These are phyloP conservation scores for Mycosphaerelloides madeirae DNA, from an alignment of 2,329 filamentous ascomycete species.

Conservation along the genomic window DNA sequence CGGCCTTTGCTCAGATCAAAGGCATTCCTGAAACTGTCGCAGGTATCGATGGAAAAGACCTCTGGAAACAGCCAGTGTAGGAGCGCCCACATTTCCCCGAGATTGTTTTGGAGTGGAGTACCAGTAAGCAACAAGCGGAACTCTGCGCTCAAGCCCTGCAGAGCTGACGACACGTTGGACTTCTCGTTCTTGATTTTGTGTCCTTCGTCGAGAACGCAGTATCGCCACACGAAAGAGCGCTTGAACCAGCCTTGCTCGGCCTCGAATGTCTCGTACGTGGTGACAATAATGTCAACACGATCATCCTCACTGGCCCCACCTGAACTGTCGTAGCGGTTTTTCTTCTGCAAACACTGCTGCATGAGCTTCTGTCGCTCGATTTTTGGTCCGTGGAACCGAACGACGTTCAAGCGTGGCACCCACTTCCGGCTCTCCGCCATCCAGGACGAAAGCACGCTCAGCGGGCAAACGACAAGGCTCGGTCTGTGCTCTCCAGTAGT, in stretches of 20 bases:
- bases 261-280: slow-evolving; percentile 48
- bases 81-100: slow-evolving; percentile 55
- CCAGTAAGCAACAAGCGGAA: slow-evolving; percentile 50
- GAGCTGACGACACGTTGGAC: slow-evolving; percentile 39
- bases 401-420: slow-evolving; percentile 44
- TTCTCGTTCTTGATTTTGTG: slow-evolving; percentile 50
- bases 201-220: slow-evolving; percentile 51
- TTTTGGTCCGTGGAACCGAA: slow-evolving; percentile 46
- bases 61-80: slow-evolving; percentile 56
- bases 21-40: slow-evolving; percentile 49
- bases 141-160: slow-evolving; percentile 44
- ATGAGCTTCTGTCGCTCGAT: slow-evolving; percentile 45
- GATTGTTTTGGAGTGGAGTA: slow-evolving; percentile 57
- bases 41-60: slow-evolving; percentile 51
- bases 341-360: slow-evolving; percentile 18
- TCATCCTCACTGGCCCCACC: slow-evolving; percentile 25
- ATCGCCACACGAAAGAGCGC: slow-evolving; percentile 49
- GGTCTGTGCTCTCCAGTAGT: slow-evolving; percentile 38
- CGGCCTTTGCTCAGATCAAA: slow-evolving; percentile 54
- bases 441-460: slow-evolving; percentile 50
- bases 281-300: slow-evolving; percentile 47
- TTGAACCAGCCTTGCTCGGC: slow-evolving; percentile 48
- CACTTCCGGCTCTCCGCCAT: slow-evolving; percentile 45
- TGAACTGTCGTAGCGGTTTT: too few species aligned
- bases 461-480: slow-evolving; percentile 47